Percentiles rank a stretch among this genome's conserved stretches.
phyloP scores from a whole-genome alignment of 2,329 filamentous ascomycete genomes.

The Magnaporthiopsis rhizophila region DNA sequence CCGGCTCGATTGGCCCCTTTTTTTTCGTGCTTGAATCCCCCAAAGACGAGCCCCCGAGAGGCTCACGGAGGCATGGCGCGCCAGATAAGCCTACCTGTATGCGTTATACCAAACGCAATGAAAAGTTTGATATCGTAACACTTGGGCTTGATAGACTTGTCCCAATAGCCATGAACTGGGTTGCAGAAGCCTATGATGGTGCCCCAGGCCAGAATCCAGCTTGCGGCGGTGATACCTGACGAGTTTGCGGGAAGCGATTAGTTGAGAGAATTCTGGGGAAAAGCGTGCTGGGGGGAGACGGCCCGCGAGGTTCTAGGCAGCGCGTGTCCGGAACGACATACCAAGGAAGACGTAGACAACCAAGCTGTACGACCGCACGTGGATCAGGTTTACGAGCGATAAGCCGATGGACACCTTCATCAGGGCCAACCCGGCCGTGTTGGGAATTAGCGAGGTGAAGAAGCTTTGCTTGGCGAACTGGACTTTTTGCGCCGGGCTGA shows the following conservation, averaged over 20 bases:
- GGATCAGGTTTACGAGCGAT: conserved; percentile 2
- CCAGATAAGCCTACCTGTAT: background rate
- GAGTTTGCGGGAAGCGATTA: background rate
- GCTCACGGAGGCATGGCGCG: no score
- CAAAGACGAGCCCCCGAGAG: no score
- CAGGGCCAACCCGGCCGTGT: conserved; percentile 1
- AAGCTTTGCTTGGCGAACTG: conserved; percentile 1
- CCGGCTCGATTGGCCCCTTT: no score
- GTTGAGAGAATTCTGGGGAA: background rate
- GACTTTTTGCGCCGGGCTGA: background rate
- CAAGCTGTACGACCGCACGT: background rate
- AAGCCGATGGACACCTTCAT: conserved; percentile 4
- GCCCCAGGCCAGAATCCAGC: conserved; percentile 1
- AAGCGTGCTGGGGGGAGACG: background rate
- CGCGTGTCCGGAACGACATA: background rate
- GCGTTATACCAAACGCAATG: background rate
- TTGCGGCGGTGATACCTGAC: background rate
- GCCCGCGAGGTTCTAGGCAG: background rate
- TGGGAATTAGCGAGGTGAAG: conserved; percentile 3
- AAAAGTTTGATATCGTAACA: conserved; percentile 4
- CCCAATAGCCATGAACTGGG: conserved; percentile 2
- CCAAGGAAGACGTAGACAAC: background rate
- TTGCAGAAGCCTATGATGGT: conserved; percentile 4
- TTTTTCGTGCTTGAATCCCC: no score
- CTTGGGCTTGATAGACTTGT: conserved; percentile 3